Evolutionary conservation across 257 asterid genomes (phyloP).

Genomic region (Salvia hispanica): DNA sequence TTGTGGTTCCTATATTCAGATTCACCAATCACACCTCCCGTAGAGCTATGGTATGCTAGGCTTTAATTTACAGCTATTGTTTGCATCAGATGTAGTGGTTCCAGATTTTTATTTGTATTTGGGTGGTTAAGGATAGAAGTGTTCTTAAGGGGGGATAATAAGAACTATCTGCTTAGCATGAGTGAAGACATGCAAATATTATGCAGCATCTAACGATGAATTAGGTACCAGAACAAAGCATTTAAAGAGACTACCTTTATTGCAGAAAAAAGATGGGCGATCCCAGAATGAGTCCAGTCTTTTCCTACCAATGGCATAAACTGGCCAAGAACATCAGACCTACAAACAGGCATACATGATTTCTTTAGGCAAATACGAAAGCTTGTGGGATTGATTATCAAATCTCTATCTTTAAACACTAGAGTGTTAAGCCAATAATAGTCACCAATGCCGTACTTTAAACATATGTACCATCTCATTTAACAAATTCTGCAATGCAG

Average conservation of each 20-base stretch:
- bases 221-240: conserved; percentile 14
- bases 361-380: conserved; percentile 18
- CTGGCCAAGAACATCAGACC: conserved; percentile 99
- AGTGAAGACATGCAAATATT: conserved; percentile 16
- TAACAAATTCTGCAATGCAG: not conserved
- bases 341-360: conserved; percentile 39
- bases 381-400: not conserved
- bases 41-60: not conserved
- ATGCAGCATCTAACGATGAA: conserved; percentile 20
- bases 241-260: conserved; percentile 67
- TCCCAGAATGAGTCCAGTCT: conserved; percentile 99
- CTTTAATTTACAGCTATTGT: not conserved
- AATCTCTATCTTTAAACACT: not conserved
- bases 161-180: not conserved
- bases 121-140: not conserved
- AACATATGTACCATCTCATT: not conserved
- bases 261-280: conserved; percentile 95
- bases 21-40: not conserved
- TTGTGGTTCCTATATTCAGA: not conserved
- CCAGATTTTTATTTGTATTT: conserved; percentile 11
- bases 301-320: conserved; percentile 99
- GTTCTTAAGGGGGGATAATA: conserved; percentile 15
- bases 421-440: conserved; percentile 8
- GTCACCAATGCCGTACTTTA: conserved; percentile 18
- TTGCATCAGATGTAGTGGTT: not conserved